Base-by-base conservation (phyloP, 2,329 filamentous ascomycete species). In the Ciborinia camelliae region DNA sequence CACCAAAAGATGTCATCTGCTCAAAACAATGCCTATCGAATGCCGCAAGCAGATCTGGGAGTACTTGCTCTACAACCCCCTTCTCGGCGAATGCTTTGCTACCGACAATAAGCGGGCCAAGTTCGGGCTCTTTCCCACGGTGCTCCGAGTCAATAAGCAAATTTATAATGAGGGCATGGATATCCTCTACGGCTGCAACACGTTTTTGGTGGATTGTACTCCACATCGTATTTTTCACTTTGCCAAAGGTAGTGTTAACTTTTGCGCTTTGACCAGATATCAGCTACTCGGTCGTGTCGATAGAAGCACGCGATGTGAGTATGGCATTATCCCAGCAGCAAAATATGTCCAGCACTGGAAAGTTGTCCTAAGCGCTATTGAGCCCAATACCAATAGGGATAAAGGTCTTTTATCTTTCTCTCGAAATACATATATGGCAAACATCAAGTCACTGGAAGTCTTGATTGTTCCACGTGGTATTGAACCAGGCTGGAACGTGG, bases 361-460 rank as follows among this genome's bases (percentile, higher is more conserved):
- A 3, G 14, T 39, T 18, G 32, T 37, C 3, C 2, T 53, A 32
- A 53, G 51, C 7, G 51, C 32, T 6, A 53, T 6, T 0, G 2
- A 14, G 2, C 5, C n/a, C 2, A 2, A 1, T 2, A 2, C 14
- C 1, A 15, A 26, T 28, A 3, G 7, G n/a, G 6, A 26, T 0
- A 53, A 37, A 15, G 32, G 51, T 0, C 32, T 53, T 23, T n/a
- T n/a, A 14, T 53, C 32, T 3, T 7, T 53, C 4, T 53, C 30
- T 4, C 50, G 50, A 4, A 53, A 53, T 2, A 23, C 37, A 2
- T 23, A 23, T 32, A 35, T 37, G 51, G 51, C 51, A 2, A 18
- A 23, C 3, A 53, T 53, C 12, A 32, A 39, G 3, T 53, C n/a
- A 9, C 14, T 39, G 0, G 51, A 53, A 10, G 12, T 53, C 1